Conservation (phyloP, 345 rosid species). For the Citrus mangshanensis region DNA sequence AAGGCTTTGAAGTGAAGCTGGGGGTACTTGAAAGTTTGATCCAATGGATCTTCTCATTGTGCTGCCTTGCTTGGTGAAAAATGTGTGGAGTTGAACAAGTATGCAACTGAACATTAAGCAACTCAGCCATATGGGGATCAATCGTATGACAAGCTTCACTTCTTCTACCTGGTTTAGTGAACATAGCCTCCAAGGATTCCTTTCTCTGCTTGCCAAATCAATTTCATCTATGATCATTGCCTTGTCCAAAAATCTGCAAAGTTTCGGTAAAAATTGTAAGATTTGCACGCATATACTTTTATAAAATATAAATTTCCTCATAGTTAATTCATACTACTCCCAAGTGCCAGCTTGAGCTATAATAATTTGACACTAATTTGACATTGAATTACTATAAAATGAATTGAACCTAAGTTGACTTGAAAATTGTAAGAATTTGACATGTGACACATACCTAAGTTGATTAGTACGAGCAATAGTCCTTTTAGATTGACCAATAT, state of each 20-base stretch:
- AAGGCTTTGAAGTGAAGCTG: constrained; percentile 74
- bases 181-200: constrained; percentile 82
- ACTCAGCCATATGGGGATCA: constrained; percentile 73
- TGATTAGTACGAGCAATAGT: constrained; percentile 48
- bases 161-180: constrained; percentile 81
- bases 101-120: constrained; percentile 71
- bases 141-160: constrained; percentile 67
- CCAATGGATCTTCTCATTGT: constrained; percentile 65
- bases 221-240: constrained; percentile 62
- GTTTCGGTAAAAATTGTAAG: not conserved
- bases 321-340: not conserved
- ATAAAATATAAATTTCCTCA: too few relatives aligned
- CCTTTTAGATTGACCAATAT: constrained; percentile 15
- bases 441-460: constrained; percentile 50
- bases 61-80: constrained; percentile 81
- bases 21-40: constrained; percentile 56
- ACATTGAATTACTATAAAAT: not conserved
- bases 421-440: not conserved
- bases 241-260: constrained; percentile 70
- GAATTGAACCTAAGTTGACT: not conserved
- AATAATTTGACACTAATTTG: not conserved
- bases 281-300: too few relatives aligned
- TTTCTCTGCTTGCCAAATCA: constrained; percentile 36
- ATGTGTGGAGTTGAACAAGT: constrained; percentile 68
- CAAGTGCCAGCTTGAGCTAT: not conserved